Percentiles rank a stretch among this genome's conserved stretches.
Conservation (phyloP, 495 filamentous ascomycete species). For the Penicillium robsamsonii region DNA sequence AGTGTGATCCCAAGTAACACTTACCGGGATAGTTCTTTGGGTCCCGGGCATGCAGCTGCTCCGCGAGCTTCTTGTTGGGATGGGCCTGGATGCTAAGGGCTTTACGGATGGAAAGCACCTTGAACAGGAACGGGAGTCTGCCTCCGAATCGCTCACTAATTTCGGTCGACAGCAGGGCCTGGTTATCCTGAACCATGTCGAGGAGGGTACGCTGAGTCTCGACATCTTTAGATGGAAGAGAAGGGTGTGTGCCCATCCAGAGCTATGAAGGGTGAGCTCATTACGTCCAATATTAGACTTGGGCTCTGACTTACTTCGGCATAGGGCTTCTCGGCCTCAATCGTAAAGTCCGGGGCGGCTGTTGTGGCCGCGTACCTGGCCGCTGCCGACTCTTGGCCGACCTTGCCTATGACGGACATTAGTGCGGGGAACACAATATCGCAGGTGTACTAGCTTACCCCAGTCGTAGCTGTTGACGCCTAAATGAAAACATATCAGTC, state of each 20-base stretch:
- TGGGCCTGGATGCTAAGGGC: slow-evolving; percentile 96
- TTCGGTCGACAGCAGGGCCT: slow-evolving; percentile 69
- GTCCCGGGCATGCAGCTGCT: slow-evolving; percentile 79
- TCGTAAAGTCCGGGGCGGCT: slow-evolving; percentile 63
- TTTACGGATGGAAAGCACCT: slow-evolving; percentile 90
- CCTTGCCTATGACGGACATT: slow-evolving; percentile 53
- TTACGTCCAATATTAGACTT: background rate
- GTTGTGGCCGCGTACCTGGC: slow-evolving; percentile 76
- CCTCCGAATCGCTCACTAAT: slow-evolving; percentile 69
- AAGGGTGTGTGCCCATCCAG: slow-evolving; percentile 99
- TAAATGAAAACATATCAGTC: slow-evolving; percentile 25
- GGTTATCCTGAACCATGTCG: slow-evolving; percentile 86
- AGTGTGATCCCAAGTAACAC: slow-evolving; percentile 1
- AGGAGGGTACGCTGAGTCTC: slow-evolving; percentile 81
- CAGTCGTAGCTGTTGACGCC: slow-evolving; percentile 98
- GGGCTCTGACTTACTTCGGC: slow-evolving; percentile 62
- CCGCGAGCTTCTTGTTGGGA: slow-evolving; percentile 96
- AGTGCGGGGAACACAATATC: slow-evolving; percentile 27
- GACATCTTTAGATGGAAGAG: slow-evolving; percentile 87
- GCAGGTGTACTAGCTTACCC: slow-evolving; percentile 53
- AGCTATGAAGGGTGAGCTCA: slow-evolving; percentile 54
- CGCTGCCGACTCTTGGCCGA: slow-evolving; percentile 72
- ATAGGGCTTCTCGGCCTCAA: slow-evolving; percentile 77
- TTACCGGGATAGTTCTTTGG: slow-evolving; percentile 87
- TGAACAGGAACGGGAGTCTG: slow-evolving; percentile 95